These are phyloP conservation scores for Podila epigama DNA, from an alignment of 192 early-diverging fungal genomes.

Conservation along the genomic window DNA sequence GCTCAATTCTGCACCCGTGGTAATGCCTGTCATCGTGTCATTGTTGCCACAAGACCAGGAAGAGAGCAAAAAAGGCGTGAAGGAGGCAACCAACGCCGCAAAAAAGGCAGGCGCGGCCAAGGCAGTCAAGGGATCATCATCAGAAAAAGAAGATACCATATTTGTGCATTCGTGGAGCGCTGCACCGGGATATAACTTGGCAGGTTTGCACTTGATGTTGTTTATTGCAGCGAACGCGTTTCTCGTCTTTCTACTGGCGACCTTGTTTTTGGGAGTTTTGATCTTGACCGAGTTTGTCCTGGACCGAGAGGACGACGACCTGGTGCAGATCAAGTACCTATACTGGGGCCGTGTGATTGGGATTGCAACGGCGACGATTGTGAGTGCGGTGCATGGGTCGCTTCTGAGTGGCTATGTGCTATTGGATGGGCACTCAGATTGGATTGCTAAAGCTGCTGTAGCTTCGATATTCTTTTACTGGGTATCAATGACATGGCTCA, in stretches of 20 bases:
- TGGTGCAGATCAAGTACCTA: not conserved
- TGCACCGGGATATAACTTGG: slow-evolving; percentile 15
- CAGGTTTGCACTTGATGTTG: slow-evolving; percentile 9
- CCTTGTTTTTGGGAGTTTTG: slow-evolving; percentile 31
- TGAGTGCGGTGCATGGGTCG: slow-evolving; percentile 34
- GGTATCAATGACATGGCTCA: slow-evolving; percentile 16
- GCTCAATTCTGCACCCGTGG: not conserved
- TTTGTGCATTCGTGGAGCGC: not conserved
- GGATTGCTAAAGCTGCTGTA: slow-evolving; percentile 40
- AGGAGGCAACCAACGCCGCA: too few species aligned
- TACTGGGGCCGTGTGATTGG: slow-evolving; percentile 35
- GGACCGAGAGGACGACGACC: slow-evolving; percentile 30
- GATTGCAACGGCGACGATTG: slow-evolving; percentile 15
- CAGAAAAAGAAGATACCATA: not conserved
- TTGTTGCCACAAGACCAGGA: not conserved
- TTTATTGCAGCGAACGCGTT: slow-evolving; percentile 9
- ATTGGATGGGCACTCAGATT: slow-evolving; percentile 36
- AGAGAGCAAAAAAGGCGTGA: not conserved
- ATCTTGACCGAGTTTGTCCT: slow-evolving; percentile 42
- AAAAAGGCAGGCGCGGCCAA: not conserved
- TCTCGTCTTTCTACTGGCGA: slow-evolving; percentile 9
- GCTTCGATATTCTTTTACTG: slow-evolving; percentile 22
- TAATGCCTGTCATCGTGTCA: not conserved
- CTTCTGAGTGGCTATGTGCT: slow-evolving; percentile 39
- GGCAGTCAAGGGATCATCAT: not conserved